A percentile compares a stretch with the other conserved stretches of the same genome.
Conservation (phyloP, 192 early-diverging fungal species). For the Helicostylum pulchrum region DNA sequence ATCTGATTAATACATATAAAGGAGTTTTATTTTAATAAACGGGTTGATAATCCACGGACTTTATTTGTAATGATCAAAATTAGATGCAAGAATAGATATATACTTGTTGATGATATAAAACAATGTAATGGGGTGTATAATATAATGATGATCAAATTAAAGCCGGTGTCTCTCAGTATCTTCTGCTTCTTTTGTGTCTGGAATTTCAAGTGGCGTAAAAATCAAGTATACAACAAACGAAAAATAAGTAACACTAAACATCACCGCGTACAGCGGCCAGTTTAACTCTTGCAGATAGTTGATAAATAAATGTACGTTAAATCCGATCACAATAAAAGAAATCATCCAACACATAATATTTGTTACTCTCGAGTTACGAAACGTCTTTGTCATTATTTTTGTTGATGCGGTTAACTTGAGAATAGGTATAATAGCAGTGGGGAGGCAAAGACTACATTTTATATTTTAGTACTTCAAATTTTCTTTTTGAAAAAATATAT, state of each 20-base stretch:
- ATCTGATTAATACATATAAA: too few species aligned
- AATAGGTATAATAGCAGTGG: constrained; percentile 61
- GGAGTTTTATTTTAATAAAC: too few species aligned
- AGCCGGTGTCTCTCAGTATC: not conserved
- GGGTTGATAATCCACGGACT: too few species aligned
- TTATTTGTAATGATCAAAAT: too few species aligned
- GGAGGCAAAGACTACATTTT: constrained; percentile 50
- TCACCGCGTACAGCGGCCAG: constrained; percentile 6
- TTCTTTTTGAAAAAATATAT: not conserved
- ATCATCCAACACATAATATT: constrained; percentile 40
- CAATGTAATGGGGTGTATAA: too few species aligned
- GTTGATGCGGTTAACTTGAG: constrained; percentile 56
- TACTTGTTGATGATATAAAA: too few species aligned
- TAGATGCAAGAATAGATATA: too few species aligned
- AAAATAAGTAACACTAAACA: constrained; percentile 16
- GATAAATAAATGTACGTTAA: constrained; percentile 53
- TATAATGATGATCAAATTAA: too few species aligned
- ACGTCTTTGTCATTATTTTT: constrained; percentile 41
- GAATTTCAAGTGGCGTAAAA: constrained; percentile 6
- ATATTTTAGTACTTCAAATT: not conserved
- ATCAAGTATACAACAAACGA: constrained; percentile 20
- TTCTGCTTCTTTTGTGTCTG: not conserved
- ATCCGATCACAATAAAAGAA: constrained; percentile 49
- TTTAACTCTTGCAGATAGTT: constrained; percentile 30
- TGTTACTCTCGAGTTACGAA: constrained; percentile 31